Base-by-base conservation (phyloP, 306 rosid species). In the Castanea mollissima region DNA sequence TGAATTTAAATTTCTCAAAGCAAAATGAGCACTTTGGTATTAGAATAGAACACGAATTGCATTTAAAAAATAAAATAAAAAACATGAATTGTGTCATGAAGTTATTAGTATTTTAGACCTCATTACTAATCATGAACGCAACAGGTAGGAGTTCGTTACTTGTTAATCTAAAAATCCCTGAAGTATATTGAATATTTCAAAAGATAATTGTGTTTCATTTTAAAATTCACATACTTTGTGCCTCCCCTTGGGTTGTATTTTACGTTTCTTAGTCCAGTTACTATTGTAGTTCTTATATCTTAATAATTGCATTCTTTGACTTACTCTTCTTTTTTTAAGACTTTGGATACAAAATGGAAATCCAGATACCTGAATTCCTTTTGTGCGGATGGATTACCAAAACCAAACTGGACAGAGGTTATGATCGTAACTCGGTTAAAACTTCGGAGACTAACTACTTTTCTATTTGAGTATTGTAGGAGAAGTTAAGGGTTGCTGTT, bases 401-500 rank as follows among this genome's bases (percentile, higher is more conserved):
- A 64, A 19, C 25, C 52, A 1, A 16, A 67, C 35, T 19, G 19
- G 9, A 18, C 51, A 34, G 20, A 67, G 70, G 5, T 32, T 64
- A 16, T 6, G 46, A 64, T 64, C 6, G 0, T 31, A 25, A 62
- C 38, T 31, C 1, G 23, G 12, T 31, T 32, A 5, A 64, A 31
- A 64, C 14, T 67, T 67, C 25, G 16, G 23, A 67, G 49, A 67
- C 72, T 67, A 35, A 67, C 72, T 34, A 35, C 72, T 67, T 35
- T 23, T 44, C 64, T 74, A 12, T 82, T 51, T 69, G 71, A 38
- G n/a, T 78, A 49, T 35, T 83, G 83, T 80, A 92, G 98, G 99
- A 94, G 84, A 92, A 92, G 82, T 68, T 92, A 77, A 84, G 93
- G 87, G 44, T 93, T 56, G 97, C 90, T 63, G 92, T 96, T 78